A percentile compares a stretch with the other conserved stretches of the same genome.
Evolutionary conservation across 805 yeast species (phyloP).

Genomic region (Wickerhamomyces sydowiorum): DNA sequence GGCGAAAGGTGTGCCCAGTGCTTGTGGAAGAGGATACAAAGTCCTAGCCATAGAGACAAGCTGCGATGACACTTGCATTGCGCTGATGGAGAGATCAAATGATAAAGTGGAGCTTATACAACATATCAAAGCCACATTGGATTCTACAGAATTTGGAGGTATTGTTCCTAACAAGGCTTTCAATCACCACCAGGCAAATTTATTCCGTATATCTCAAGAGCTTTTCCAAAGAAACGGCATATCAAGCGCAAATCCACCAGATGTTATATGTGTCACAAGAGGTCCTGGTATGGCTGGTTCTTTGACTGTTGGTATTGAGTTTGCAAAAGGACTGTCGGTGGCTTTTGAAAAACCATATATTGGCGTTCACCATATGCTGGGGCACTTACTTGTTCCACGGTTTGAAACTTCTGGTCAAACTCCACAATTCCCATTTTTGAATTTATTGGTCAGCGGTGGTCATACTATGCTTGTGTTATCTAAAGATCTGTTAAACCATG

Average conservation of each 20-base stretch:
- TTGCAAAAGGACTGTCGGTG: slow-evolving; percentile 78
- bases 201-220: slow-evolving; percentile 46
- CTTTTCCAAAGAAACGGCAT: slow-evolving; percentile 29
- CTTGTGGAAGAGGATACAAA: slow-evolving; percentile 34
- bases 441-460: slow-evolving; percentile 86
- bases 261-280: slow-evolving; percentile 80
- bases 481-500: slow-evolving; percentile 55
- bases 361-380: slow-evolving; percentile 96
- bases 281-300: slow-evolving; percentile 98
- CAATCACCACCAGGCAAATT: slow-evolving; percentile 59
- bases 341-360: slow-evolving; percentile 76
- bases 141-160: slow-evolving; percentile 70
- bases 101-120: slow-evolving; percentile 35
- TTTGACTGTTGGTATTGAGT: slow-evolving; percentile 70
- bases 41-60: slow-evolving; percentile 89
- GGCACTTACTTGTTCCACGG: slow-evolving; percentile 72
- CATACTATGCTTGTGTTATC: slow-evolving; percentile 85
- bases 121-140: slow-evolving; percentile 60
- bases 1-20: neutral
- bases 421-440: slow-evolving; percentile 64
- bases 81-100: slow-evolving; percentile 52
- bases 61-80: slow-evolving; percentile 93
- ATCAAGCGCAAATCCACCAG: slow-evolving; percentile 37
- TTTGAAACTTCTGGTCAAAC: slow-evolving; percentile 33
- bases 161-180: slow-evolving; percentile 84